Conservation (phyloP, 129 eudicot species). For the Chrysanthemum seticuspe region DNA sequence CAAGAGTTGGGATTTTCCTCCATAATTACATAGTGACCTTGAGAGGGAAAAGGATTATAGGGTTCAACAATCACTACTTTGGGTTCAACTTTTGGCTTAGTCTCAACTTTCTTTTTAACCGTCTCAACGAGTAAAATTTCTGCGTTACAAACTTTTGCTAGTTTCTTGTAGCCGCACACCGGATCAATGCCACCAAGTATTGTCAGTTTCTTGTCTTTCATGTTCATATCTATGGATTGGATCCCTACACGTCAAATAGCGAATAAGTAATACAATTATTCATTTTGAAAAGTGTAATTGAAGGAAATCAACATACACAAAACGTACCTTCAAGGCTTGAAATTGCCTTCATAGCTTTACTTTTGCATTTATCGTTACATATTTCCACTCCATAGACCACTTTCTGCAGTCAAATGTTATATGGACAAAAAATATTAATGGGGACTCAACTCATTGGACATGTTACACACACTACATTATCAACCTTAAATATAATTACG, state of each 20-base stretch:
- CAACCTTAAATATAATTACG: too few relatives aligned
- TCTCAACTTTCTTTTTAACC: not conserved
- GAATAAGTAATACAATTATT: too few relatives aligned
- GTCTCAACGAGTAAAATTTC: constrained; percentile 22
- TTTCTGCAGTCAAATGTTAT: constrained; percentile 4
- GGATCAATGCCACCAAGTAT: constrained; percentile 38
- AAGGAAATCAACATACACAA: too few relatives aligned
- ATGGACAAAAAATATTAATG: too few relatives aligned
- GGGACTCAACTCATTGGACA: too few relatives aligned
- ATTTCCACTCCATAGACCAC: constrained; percentile 16
- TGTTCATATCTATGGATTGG: constrained; percentile 19
- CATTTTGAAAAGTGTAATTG: too few relatives aligned
- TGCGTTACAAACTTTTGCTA: constrained; percentile 13
- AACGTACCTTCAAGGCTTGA: constrained; percentile 22
- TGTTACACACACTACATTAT: too few relatives aligned
- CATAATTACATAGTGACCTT: too few relatives aligned
- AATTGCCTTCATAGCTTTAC: constrained; percentile 33
- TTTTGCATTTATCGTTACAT: constrained; percentile 20
- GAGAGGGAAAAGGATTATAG: too few relatives aligned
- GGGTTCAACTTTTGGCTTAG: too few relatives aligned
- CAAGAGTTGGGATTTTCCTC: too few relatives aligned
- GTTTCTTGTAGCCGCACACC: constrained; percentile 14
- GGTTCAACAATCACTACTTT: too few relatives aligned
- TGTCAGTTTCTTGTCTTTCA: constrained; percentile 27
- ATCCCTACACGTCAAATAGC: constrained; percentile 20